Conservation (phyloP, 208 protist species). For the Trypanosoma scelopori region DNA sequence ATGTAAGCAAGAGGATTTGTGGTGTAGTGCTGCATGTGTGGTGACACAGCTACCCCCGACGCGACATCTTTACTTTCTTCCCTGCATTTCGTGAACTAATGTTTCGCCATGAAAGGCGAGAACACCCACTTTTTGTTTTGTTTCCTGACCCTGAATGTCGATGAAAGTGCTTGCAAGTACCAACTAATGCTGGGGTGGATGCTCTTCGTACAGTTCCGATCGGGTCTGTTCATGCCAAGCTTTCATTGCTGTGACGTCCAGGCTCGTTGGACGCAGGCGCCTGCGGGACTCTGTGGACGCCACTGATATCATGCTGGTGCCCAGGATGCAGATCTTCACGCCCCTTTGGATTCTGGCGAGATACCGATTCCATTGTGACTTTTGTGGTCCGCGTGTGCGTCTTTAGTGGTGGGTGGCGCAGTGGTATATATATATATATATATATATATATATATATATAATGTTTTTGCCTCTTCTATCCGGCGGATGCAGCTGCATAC, state of each 20-base stretch:
- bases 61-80: too few relatives aligned
- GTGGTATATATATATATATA: conserved; percentile 47
- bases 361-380: conserved; percentile 49
- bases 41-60: conserved; percentile 71
- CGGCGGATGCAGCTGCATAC: conserved; percentile 65
- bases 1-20: conserved; percentile 12
- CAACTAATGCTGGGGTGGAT: conserved; percentile 16
- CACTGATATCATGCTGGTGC: conserved; percentile 42
- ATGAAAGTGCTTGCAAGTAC: conserved; percentile 24
- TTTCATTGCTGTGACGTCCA: conserved; percentile 59
- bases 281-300: conserved; percentile 57
- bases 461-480: conserved; percentile 67
- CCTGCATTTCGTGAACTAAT: conserved; percentile 53
- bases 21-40: conserved; percentile 31
- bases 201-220: conserved; percentile 47
- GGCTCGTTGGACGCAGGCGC: conserved; percentile 24
- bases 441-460: too few relatives aligned
- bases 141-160: conserved; percentile 14
- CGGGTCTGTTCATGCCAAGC: conserved; percentile 53
- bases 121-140: conserved; percentile 4
- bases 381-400: conserved; percentile 48
- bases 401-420: conserved; percentile 32
- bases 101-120: conserved; percentile 35
- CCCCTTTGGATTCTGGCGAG: conserved; percentile 39
- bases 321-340: conserved; percentile 37